Percentiles rank a stretch among this genome's conserved stretches.
These are phyloP conservation scores for Boehmeria nivea DNA, from an alignment of 306 rosid genomes.

Conservation along the genomic window DNA sequence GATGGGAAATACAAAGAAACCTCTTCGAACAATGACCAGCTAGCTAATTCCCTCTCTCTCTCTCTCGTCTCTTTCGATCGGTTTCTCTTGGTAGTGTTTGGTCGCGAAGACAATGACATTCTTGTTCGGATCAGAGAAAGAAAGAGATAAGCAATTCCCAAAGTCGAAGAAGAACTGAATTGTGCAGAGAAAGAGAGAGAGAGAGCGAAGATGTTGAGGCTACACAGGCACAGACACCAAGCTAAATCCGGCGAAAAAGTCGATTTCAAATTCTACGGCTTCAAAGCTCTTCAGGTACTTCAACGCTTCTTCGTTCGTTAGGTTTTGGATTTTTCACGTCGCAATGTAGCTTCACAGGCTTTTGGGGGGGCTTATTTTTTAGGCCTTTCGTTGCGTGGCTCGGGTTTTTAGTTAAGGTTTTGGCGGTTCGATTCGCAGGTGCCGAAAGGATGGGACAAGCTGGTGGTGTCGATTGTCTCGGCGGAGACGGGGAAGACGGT, in stretches of 20 bases:
- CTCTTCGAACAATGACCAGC: conserved; percentile 65
- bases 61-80: conserved; percentile 3
- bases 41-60: conserved; percentile 49
- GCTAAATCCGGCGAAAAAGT: conserved; percentile 47
- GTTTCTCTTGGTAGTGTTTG: conserved; percentile 40
- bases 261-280: conserved; percentile 37
- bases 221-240: conserved; percentile 48
- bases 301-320: no score
- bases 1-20: conserved; percentile 39
- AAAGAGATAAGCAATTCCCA: neutral
- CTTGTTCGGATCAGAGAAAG: neutral
- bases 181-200: conserved; percentile 6
- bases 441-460: conserved; percentile 50
- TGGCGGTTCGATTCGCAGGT: conserved; percentile 31
- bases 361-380: no score
- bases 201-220: conserved; percentile 53
- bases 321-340: neutral
- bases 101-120: conserved; percentile 18
- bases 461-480: conserved; percentile 32
- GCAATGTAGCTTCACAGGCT: neutral
- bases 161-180: conserved; percentile 12
- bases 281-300: conserved; percentile 40
- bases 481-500: conserved; percentile 36
- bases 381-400: no score
- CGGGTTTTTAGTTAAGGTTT: no score